These are phyloP conservation scores for Agrocybe praecox DNA, from an alignment of 768 basidiomycete species.

Conservation along the genomic window DNA sequence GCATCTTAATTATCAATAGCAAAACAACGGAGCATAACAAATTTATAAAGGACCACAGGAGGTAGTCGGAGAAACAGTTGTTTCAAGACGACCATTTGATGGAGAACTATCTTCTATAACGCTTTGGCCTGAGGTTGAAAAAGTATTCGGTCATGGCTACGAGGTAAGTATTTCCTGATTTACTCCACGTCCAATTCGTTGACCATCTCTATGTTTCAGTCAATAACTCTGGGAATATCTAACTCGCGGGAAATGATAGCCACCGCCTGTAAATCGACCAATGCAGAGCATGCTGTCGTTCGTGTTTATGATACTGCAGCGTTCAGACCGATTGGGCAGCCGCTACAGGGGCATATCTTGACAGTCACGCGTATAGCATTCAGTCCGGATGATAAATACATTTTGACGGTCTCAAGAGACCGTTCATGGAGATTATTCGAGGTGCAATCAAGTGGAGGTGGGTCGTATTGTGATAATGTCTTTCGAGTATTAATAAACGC, in stretches of 20 bases:
- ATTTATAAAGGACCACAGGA: slow-evolving; percentile 21
- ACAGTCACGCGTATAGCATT: slow-evolving; percentile 92
- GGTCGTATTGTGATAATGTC: slow-evolving; percentile 5
- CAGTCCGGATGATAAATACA: slow-evolving; percentile 77
- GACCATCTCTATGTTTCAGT: slow-evolving; percentile 42
- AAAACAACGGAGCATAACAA: neutral
- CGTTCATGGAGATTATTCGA: slow-evolving; percentile 88
- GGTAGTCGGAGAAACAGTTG: slow-evolving; percentile 23
- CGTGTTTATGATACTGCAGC: slow-evolving; percentile 75
- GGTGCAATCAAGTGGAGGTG: slow-evolving; percentile 43
- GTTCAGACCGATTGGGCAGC: slow-evolving; percentile 71
- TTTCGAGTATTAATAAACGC: neutral
- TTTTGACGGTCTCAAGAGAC: slow-evolving; percentile 90
- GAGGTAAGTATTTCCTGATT: slow-evolving; percentile 56
- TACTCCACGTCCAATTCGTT: neutral
- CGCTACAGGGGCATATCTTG: slow-evolving; percentile 81
- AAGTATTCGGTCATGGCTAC: slow-evolving; percentile 97
- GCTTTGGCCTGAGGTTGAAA: slow-evolving; percentile 96
- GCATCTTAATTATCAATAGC: slow-evolving; percentile 11
- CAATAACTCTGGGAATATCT: slow-evolving; percentile 80
- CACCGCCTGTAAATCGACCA: slow-evolving; percentile 89
- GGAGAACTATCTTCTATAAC: slow-evolving; percentile 87
- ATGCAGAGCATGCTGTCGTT: slow-evolving; percentile 86
- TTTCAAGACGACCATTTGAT: slow-evolving; percentile 71
- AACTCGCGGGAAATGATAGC: slow-evolving; percentile 71